phyloP scores from a whole-genome alignment of 2,329 filamentous ascomycete genomes.

The Dactylonectria macrodidyma region DNA sequence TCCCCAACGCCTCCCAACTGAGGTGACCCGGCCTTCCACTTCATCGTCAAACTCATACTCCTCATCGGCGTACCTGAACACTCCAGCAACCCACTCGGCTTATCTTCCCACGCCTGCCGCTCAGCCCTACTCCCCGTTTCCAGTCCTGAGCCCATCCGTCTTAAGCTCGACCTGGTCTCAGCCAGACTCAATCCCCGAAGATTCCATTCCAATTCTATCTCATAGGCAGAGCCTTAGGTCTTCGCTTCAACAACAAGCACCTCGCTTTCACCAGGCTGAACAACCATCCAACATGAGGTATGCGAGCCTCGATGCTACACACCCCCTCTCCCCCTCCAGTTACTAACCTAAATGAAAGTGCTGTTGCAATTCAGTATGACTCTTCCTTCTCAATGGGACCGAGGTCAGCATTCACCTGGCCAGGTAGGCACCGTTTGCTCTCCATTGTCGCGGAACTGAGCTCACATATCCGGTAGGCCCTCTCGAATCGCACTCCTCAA shows the following conservation, averaged over 20 bases:
- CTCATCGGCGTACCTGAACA: conserved; percentile 42
- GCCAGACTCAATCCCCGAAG: conserved; percentile 38
- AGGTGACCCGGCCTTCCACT: conserved; percentile 37
- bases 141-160: conserved; percentile 39
- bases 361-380: conserved; percentile 68
- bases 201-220: conserved; percentile 35
- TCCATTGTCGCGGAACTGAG: background rate
- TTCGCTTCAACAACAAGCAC: conserved; percentile 33
- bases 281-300: conserved; percentile 46
- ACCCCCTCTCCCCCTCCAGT: background rate
- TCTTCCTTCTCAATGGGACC: conserved; percentile 66
- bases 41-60: conserved; percentile 45
- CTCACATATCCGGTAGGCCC: conserved; percentile 41
- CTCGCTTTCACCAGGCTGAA: conserved; percentile 30
- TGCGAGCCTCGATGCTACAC: background rate
- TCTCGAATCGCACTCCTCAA: conserved; percentile 54
- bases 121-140: conserved; percentile 46
- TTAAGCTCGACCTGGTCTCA: conserved; percentile 45
- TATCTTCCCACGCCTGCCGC: conserved; percentile 44
- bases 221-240: conserved; percentile 34
- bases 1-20: conserved; percentile 41
- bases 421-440: conserved; percentile 54
- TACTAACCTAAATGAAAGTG: conserved; percentile 50
- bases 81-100: conserved; percentile 42
- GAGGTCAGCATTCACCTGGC: conserved; percentile 67